phyloP scores from a whole-genome alignment of 306 rosid genomes.

The Myrica gale region DNA sequence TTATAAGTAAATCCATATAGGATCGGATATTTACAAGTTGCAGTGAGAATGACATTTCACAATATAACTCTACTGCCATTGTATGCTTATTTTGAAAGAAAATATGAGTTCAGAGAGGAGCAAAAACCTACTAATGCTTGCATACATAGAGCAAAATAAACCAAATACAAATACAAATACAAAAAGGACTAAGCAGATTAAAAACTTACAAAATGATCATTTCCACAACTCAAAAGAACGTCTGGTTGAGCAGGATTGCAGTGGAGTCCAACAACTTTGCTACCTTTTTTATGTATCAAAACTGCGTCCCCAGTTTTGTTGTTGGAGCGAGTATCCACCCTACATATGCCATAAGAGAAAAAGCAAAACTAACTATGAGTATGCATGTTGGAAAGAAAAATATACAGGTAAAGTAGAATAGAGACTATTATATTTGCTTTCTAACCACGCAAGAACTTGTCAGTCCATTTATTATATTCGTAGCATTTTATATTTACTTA shows the following conservation, averaged over 20 bases:
- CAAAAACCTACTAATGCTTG: background rate
- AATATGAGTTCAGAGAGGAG: background rate
- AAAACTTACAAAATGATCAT: conserved; percentile 85
- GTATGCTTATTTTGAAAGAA: background rate
- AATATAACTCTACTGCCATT: background rate
- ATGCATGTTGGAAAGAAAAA: background rate
- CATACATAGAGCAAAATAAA: background rate
- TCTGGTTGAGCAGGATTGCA: conserved; percentile 94
- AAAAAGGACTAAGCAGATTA: conserved; percentile 5
- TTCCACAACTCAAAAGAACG: conserved; percentile 85
- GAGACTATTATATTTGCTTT: background rate
- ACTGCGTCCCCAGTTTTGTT: conserved; percentile 53
- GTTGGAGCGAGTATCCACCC: conserved; percentile 80
- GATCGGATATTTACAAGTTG: conserved; percentile 5
- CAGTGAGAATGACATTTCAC: background rate
- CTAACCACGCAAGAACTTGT: conserved; percentile 8
- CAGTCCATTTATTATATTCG: background rate
- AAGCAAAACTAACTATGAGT: conserved; percentile 2
- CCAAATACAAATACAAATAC: conserved; percentile 8
- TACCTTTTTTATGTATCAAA: conserved; percentile 87
- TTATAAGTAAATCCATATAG: background rate
- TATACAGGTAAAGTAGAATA: conserved; percentile 8
- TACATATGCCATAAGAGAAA: conserved; percentile 29
- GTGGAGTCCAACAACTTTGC: conserved; percentile 86
- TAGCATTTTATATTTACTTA: background rate